phyloP scores from a whole-genome alignment of 1,284 basidiomycete species.

The Tilletia horrida region DNA sequence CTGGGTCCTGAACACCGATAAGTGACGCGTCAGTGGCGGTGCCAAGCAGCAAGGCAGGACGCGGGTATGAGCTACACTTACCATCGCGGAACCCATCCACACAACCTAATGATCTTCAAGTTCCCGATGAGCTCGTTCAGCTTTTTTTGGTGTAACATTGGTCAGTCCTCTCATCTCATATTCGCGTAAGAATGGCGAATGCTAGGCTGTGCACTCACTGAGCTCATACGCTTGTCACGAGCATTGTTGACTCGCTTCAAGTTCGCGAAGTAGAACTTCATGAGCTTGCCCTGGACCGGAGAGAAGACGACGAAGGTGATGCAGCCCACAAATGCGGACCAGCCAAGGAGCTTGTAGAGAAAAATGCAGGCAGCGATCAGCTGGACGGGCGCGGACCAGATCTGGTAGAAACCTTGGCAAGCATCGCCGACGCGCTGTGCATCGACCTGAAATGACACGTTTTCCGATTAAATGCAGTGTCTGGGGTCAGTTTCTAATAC shows the following conservation, averaged over 20 bases:
- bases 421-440: constrained; percentile 23
- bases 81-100: constrained; percentile 11
- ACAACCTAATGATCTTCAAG: constrained; percentile 11
- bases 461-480: too few relatives aligned
- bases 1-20: neutral
- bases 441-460: constrained; percentile 23
- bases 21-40: neutral
- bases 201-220: constrained; percentile 17
- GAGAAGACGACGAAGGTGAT: constrained; percentile 29
- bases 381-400: constrained; percentile 33
- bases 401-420: constrained; percentile 25
- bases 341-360: constrained; percentile 43
- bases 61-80: too few relatives aligned
- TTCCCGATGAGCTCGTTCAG: constrained; percentile 35
- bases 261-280: constrained; percentile 8
- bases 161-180: too few relatives aligned
- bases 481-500: too few relatives aligned
- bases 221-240: constrained; percentile 31
- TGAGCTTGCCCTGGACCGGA: constrained; percentile 26
- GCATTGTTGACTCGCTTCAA: constrained; percentile 23
- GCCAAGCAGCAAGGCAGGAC: too few relatives aligned
- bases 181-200: too few relatives aligned
- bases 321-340: constrained; percentile 38
- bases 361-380: constrained; percentile 34
- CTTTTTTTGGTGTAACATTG: neutral